Base-by-base conservation (phyloP, 768 basidiomycete genomes). In the Kwoniella sp. region DNA sequence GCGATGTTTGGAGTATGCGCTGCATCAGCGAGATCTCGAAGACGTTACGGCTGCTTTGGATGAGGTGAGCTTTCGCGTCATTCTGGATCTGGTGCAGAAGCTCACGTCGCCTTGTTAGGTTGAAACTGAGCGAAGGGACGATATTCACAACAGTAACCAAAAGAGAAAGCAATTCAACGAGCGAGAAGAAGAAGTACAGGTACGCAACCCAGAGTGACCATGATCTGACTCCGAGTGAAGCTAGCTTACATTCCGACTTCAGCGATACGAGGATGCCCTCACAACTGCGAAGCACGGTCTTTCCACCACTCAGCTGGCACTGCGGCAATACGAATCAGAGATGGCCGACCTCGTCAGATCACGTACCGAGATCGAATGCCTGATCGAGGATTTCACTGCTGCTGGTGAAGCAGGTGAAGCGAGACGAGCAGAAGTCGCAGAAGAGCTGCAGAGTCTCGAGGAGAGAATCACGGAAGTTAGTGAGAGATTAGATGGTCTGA, bases 1-100 rank as follows among this genome's bases (percentile, higher is more conserved):
- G 37, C 84, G 95, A 44, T 95, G 92, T 78, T 83, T 97, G 72
- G 96, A 99, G 77, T 98, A 97, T 77, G 92, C 93, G 0, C 81
- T 98, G 66, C 92, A 96, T 80, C 89, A 91, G 68, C 85, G 90
- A 36, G 95, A 99, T 74, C 80, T 97, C 40, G 88, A 90, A 63
- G 95, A 98, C 68, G 92, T 95, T 0, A 87, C 85, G 0, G 88
- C 88, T 57, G 88, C 91, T 0, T 79, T 99, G 59, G 92, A 90
- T 36, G 88, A 91, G 77, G 90, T 96, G 44, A 86, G 73, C 64
- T 24, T 0, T 22, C 12, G n/a, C n/a, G n/a, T n/a, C n/a, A n/a
- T 21, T 44, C 46, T 30, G 26, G 9, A 51, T 63, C 64, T 71
- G 27, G 59, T 22, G 12, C 21, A 21, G 29, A 19, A 22, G 48